Conservation (phyloP, 768 basidiomycete genomes). For the Russula vinacea region DNA sequence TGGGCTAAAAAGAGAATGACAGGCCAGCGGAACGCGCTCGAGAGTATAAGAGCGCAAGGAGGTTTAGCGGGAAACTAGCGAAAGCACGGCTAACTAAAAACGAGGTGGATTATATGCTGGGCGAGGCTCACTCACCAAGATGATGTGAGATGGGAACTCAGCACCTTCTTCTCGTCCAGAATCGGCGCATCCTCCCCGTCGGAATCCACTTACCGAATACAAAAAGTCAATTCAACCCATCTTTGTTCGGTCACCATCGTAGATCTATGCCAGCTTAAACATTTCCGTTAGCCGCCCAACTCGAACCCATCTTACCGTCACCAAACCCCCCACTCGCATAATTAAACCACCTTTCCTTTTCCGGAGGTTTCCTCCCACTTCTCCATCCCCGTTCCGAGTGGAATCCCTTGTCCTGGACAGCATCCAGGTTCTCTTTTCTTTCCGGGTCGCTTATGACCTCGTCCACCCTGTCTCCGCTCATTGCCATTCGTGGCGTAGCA, state of each 20-base stretch:
- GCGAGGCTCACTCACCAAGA: not conserved
- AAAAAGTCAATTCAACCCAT: constrained; percentile 28
- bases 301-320: constrained; percentile 26
- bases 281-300: constrained; percentile 29
- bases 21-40: constrained; percentile 10
- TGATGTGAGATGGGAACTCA: constrained; percentile 26
- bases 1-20: constrained; percentile 17
- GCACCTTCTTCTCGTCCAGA: constrained; percentile 19
- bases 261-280: constrained; percentile 29
- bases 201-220: constrained; percentile 25
- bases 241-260: constrained; percentile 28
- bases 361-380: not conserved
- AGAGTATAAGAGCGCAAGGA: constrained; percentile 19
- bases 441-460: constrained; percentile 1
- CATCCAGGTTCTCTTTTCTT: constrained; percentile 17
- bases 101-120: constrained; percentile 27
- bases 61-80: constrained; percentile 18
- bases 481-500: constrained; percentile 27
- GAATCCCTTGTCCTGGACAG: constrained; percentile 22
- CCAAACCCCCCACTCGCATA: constrained; percentile 14
- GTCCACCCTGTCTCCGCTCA: constrained; percentile 21
- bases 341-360: constrained; percentile 29
- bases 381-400: constrained; percentile 27
- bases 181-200: constrained; percentile 23
- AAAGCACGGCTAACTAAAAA: constrained; percentile 25